Evolutionary conservation across 2,329 filamentous ascomycete genomes (phyloP).

Genomic region (Venturia oleaginea): DNA sequence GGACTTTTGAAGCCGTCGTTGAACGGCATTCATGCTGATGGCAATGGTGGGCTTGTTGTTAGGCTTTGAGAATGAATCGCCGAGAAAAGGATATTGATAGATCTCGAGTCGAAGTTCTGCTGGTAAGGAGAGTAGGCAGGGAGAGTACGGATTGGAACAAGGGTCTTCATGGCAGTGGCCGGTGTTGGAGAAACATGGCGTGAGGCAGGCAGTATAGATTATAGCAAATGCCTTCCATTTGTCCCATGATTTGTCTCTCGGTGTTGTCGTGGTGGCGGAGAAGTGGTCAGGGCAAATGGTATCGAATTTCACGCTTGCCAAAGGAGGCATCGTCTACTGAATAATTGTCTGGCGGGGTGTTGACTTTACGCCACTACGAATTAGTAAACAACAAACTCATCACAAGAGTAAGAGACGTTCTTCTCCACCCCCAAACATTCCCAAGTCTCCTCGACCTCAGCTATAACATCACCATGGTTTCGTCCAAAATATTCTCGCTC

Average conservation of each 20-base stretch:
- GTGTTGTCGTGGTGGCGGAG: not conserved
- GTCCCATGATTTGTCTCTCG: not conserved
- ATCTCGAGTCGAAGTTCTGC: not conserved
- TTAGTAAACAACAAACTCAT: no score
- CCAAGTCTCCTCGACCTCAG: not conserved
- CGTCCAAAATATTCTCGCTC: conserved; percentile 68
- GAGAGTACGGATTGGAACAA: not conserved
- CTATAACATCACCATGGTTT: not conserved
- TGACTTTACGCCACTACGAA: no score
- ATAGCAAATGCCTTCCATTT: not conserved
- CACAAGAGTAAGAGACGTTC: no score
- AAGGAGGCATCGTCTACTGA: no score
- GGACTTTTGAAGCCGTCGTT: not conserved
- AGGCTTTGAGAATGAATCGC: not conserved
- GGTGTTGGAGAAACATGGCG: not conserved
- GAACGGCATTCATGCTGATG: not conserved
- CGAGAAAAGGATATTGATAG: not conserved
- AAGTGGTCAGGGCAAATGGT: not conserved
- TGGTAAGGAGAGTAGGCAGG: not conserved
- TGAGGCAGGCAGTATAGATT: not conserved
- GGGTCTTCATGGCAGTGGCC: not conserved
- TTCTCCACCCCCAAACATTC: no score
- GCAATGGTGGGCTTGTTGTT: not conserved
- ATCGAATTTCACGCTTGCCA: no score
- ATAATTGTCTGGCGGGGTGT: no score